These are phyloP conservation scores for Aspergillus phoenicis DNA, from an alignment of 2,329 filamentous ascomycete species.

Conservation along the genomic window DNA sequence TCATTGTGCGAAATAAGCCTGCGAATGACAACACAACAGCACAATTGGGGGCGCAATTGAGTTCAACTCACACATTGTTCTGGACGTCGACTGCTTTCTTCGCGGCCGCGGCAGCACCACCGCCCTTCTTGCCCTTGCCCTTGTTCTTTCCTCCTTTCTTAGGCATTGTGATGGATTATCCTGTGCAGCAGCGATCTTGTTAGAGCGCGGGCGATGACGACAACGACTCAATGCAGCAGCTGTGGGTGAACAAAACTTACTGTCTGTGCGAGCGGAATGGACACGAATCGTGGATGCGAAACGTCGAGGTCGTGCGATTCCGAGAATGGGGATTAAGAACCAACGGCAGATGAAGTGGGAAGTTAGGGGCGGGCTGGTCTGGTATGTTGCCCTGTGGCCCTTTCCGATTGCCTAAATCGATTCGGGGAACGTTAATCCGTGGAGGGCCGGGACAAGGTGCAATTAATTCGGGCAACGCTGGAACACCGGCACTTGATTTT, in stretches of 20 bases:
- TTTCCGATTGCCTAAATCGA: slow-evolving; percentile 25
- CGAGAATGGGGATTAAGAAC: slow-evolving; percentile 6
- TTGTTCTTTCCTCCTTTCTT: slow-evolving; percentile 40
- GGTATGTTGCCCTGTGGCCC: slow-evolving; percentile 20
- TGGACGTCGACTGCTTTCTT: slow-evolving; percentile 34
- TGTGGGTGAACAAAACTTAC: slow-evolving; percentile 18
- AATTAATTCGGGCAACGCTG: slow-evolving; percentile 1
- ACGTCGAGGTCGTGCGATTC: slow-evolving; percentile 5
- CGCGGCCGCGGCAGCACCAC: slow-evolving; percentile 25
- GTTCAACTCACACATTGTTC: slow-evolving; percentile 35
- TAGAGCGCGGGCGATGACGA: slow-evolving; percentile 17
- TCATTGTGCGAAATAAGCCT: slow-evolving; percentile 1
- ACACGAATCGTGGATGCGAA: slow-evolving; percentile 4
- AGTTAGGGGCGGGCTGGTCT: slow-evolving; percentile 22
- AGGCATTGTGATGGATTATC: slow-evolving; percentile 29
- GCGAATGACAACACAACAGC: slow-evolving; percentile 11
- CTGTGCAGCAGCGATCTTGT: slow-evolving; percentile 4
- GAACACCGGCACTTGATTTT: background rate
- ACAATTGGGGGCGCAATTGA: background rate
- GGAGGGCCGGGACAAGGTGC: slow-evolving; percentile 10
- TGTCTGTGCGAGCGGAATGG: slow-evolving; percentile 3
- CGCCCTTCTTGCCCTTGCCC: slow-evolving; percentile 33
- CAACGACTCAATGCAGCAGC: slow-evolving; percentile 1
- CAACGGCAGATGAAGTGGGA: slow-evolving; percentile 9
- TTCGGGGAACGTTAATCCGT: slow-evolving; percentile 30